Percentiles rank a stretch among this genome's conserved stretches.
phyloP scores from a whole-genome alignment of 768 basidiomycete genomes.

The Pulveroboletus sp. region DNA sequence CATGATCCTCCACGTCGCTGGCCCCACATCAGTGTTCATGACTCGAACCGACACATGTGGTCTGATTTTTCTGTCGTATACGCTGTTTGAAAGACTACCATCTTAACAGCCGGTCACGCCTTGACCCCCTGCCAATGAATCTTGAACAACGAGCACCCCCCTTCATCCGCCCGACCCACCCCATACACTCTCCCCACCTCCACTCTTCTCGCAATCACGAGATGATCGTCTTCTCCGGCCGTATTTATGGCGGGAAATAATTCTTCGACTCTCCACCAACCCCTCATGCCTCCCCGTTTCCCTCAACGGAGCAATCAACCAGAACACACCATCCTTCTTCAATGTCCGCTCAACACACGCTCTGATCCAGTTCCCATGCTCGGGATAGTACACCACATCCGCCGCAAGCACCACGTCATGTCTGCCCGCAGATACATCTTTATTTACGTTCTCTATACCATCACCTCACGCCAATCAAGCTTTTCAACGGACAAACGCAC shows the following conservation, averaged over 20 bases:
- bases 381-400: constrained; percentile 73
- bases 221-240: constrained; percentile 11
- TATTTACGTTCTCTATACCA: neutral
- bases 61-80: too few species aligned
- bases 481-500: constrained; percentile 41
- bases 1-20: too few species aligned
- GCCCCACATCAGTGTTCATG: too few species aligned
- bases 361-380: constrained; percentile 69
- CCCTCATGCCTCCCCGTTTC: constrained; percentile 61
- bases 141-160: constrained; percentile 63
- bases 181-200: constrained; percentile 49
- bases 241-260: constrained; percentile 40
- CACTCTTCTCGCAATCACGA: constrained; percentile 49
- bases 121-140: too few species aligned
- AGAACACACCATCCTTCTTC: constrained; percentile 50
- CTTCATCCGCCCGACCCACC: constrained; percentile 67
- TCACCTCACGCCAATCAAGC: constrained; percentile 66
- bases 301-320: constrained; percentile 73
- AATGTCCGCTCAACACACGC: constrained; percentile 56
- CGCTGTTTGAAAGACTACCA: too few species aligned
- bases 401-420: constrained; percentile 78
- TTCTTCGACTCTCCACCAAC: constrained; percentile 52
- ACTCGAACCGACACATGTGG: too few species aligned
- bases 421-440: neutral
- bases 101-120: too few species aligned